phyloP scores from a whole-genome alignment of 331 rosid species.

The Phaseolus coccineus region DNA sequence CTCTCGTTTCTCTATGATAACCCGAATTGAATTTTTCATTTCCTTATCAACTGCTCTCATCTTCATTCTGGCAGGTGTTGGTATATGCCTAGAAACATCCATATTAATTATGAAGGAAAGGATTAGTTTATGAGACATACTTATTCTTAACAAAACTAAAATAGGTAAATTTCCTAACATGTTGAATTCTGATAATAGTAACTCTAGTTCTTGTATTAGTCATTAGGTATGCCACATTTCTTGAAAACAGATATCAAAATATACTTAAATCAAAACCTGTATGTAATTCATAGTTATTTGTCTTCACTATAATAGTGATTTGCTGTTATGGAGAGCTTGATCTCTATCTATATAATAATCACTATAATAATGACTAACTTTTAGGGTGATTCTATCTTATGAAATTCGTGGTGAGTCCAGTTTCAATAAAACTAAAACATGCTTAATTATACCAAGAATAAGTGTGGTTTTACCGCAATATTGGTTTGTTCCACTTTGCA shows the following conservation, averaged over 20 bases:
- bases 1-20: slow-evolving; percentile 52
- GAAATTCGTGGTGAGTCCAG: not conserved
- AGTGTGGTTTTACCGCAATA: slow-evolving; percentile 37
- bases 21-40: slow-evolving; percentile 21
- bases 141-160: not conserved
- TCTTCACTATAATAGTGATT: no score
- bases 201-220: no score
- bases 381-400: no score
- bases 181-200: no score
- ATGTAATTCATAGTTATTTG: not conserved
- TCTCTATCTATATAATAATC: no score
- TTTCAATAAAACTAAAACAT: not conserved
- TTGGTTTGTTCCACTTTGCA: slow-evolving; percentile 22
- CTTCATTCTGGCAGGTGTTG: not conserved
- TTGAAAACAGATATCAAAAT: not conserved
- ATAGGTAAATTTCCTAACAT: not conserved
- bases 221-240: not conserved
- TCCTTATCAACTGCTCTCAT: slow-evolving; percentile 38
- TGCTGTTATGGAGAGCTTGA: no score
- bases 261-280: not conserved
- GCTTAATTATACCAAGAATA: not conserved
- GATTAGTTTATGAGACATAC: not conserved
- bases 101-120: not conserved
- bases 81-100: slow-evolving; percentile 19
- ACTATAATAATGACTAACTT: no score